A percentile compares a stretch with the other conserved stretches of the same genome.
Evolutionary conservation across 352 stramenopile genomes (phyloP).

Genomic region (Phytophthora boehmeriae): DNA sequence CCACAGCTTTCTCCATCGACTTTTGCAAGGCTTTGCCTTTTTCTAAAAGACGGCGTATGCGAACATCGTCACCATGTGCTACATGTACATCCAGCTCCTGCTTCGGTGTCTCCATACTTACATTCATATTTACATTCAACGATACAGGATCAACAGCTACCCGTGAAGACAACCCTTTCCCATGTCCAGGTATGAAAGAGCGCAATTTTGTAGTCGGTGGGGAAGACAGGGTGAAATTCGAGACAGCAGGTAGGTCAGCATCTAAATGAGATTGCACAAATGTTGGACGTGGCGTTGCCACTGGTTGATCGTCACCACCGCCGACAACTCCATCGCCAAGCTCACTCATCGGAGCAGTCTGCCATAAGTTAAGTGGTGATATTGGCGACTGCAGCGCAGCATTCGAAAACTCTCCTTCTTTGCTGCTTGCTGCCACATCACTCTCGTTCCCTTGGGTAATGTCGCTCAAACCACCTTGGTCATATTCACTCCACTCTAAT

Average conservation of each 20-base stretch:
- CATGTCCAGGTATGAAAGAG: not conserved
- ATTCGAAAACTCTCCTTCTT: not conserved
- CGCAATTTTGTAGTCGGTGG: not conserved
- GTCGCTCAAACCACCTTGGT: not conserved
- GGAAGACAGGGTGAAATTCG: not conserved
- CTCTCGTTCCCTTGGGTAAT: not conserved
- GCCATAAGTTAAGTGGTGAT: too few species aligned
- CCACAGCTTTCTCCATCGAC: conserved; percentile 52
- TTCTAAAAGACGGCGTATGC: conserved; percentile 40
- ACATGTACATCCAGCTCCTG: not conserved
- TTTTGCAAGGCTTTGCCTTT: conserved; percentile 51
- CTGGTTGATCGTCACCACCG: too few species aligned
- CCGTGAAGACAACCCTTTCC: not conserved
- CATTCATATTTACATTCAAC: not conserved
- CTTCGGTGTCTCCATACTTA: not conserved
- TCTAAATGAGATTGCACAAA: too few species aligned
- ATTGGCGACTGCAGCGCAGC: too few species aligned
- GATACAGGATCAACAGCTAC: not conserved
- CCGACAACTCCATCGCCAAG: too few species aligned
- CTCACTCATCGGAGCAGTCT: too few species aligned
- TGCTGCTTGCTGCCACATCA: conserved; percentile 6
- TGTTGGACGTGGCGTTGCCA: too few species aligned
- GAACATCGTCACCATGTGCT: conserved; percentile 6
- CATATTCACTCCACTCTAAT: not conserved
- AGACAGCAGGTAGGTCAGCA: not conserved